Evolutionary conservation across 371 early-diverging fungal genomes (phyloP).

Genomic region (Lichtheimia ornata): DNA sequence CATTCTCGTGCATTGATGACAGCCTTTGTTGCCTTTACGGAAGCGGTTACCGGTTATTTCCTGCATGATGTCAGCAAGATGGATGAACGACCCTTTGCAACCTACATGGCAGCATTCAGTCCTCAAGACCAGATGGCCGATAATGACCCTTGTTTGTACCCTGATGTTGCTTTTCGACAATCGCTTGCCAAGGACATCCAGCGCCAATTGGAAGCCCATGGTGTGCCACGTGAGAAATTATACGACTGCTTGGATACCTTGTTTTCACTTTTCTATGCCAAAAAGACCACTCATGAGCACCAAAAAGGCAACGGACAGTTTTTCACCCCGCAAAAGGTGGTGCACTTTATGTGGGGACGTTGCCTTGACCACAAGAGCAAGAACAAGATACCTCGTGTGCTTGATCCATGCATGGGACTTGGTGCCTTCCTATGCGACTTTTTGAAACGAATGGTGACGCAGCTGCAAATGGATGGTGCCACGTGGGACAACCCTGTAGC

Average conservation of each 20-base stretch:
- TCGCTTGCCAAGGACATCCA: too few species aligned
- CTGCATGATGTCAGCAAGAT: slow-evolving; percentile 3
- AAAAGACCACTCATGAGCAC: slow-evolving; percentile 53
- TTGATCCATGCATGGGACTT: slow-evolving; percentile 68
- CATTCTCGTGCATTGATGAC: slow-evolving; percentile 45
- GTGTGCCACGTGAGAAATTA: background rate
- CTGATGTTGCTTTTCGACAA: too few species aligned
- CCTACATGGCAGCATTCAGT: slow-evolving; percentile 35
- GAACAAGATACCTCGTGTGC: slow-evolving; percentile 50
- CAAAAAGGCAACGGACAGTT: slow-evolving; percentile 70
- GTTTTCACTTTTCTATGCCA: slow-evolving; percentile 54
- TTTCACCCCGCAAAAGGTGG: slow-evolving; percentile 62
- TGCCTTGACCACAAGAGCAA: slow-evolving; percentile 12
- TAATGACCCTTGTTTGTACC: slow-evolving; percentile 7
- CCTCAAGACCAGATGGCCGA: slow-evolving; percentile 23
- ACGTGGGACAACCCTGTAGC: slow-evolving; percentile 44
- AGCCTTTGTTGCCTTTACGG: slow-evolving; percentile 43
- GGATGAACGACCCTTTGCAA: slow-evolving; percentile 9
- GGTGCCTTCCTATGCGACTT: slow-evolving; percentile 62
- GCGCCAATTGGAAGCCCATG: too few species aligned
- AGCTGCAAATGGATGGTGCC: slow-evolving; percentile 19
- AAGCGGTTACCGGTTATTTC: slow-evolving; percentile 28
- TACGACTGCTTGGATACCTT: slow-evolving; percentile 37
- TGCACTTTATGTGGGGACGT: slow-evolving; percentile 64
- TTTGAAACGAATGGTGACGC: slow-evolving; percentile 43